A percentile compares a stretch with the other conserved stretches of the same genome.
Evolutionary conservation across 495 filamentous ascomycete species (phyloP).

Genomic region (Penicillium ucsense): DNA sequence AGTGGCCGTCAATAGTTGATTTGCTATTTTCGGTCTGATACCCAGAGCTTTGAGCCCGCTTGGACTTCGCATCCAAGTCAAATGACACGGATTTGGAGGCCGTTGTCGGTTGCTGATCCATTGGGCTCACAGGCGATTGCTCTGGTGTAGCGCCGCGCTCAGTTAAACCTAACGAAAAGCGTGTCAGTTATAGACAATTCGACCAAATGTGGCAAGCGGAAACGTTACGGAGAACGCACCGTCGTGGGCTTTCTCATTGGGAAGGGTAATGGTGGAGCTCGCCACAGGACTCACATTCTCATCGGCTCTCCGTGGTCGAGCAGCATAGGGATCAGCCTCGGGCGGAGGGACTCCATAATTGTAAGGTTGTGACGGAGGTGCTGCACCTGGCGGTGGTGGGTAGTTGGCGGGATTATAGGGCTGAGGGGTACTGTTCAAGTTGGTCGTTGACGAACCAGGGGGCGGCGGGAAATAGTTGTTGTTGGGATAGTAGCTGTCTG

Average conservation of each 20-base stretch:
- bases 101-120: conserved; percentile 20
- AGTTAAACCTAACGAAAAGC: conserved; percentile 17
- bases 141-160: background rate
- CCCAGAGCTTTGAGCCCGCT: conserved; percentile 12
- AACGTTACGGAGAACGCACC: conserved; percentile 35
- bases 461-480: conserved; percentile 36
- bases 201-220: background rate
- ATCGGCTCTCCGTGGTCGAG: conserved; percentile 37
- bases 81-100: conserved; percentile 30
- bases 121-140: conserved; percentile 2
- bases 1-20: conserved; percentile 21
- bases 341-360: conserved; percentile 30
- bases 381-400: conserved; percentile 34
- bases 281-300: conserved; percentile 47
- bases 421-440: conserved; percentile 16
- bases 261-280: conserved; percentile 22
- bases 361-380: conserved; percentile 33
- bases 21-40: conserved; percentile 40
- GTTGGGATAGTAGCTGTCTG: conserved; percentile 28
- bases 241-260: conserved; percentile 30
- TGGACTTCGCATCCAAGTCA: conserved; percentile 15
- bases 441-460: conserved; percentile 24
- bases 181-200: conserved; percentile 3
- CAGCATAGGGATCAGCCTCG: conserved; percentile 31
- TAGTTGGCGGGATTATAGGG: conserved; percentile 37